Conservation (phyloP, 2,329 filamentous ascomycete genomes). For the Cephalotrichum gorgonifer region DNA sequence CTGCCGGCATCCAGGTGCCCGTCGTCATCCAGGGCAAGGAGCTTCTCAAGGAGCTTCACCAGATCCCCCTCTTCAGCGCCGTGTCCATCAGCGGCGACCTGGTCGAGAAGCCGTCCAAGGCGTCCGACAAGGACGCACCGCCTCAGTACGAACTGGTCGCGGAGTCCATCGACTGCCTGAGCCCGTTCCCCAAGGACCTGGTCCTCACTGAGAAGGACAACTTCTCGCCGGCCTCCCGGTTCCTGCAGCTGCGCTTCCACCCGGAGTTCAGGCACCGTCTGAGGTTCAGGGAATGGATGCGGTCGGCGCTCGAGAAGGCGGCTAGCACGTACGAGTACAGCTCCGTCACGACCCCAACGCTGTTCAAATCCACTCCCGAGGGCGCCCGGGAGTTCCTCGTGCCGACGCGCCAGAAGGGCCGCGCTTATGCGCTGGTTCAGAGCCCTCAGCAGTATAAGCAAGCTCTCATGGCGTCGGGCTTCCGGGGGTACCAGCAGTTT, state of each 20-base stretch:
- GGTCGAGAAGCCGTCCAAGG: slow-evolving; percentile 14
- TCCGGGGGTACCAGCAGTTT: slow-evolving; percentile 80
- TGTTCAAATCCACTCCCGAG: slow-evolving; percentile 97
- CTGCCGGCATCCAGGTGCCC: slow-evolving; percentile 19
- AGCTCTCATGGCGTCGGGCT: slow-evolving; percentile 85
- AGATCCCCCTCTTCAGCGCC: slow-evolving; percentile 39
- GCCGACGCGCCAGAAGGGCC: slow-evolving; percentile 64
- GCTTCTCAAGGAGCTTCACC: slow-evolving; percentile 30
- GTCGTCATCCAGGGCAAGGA: slow-evolving; percentile 25
- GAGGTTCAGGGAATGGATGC: slow-evolving; percentile 54
- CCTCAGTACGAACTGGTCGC: slow-evolving; percentile 12
- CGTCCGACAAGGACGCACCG: slow-evolving; percentile 11
- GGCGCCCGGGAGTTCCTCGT: slow-evolving; percentile 92
- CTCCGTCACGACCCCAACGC: slow-evolving; percentile 82
- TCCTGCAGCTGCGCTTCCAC: slow-evolving; percentile 77
- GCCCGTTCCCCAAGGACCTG: slow-evolving; percentile 63
- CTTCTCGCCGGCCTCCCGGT: slow-evolving; percentile 65
- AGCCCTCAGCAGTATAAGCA: slow-evolving; percentile 99
- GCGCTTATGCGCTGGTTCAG: slow-evolving; percentile 85
- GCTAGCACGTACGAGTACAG: slow-evolving; percentile 51
- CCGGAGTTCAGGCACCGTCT: slow-evolving; percentile 56
- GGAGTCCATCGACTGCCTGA: slow-evolving; percentile 54
- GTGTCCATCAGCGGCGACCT: slow-evolving; percentile 34
- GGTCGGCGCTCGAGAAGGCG: slow-evolving; percentile 37
- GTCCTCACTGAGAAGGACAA: slow-evolving; percentile 65